A percentile compares a stretch with the other conserved stretches of the same genome.
These are phyloP conservation scores for Antitrichia curtipendula DNA, from an alignment of 225 moss, liverwort and hornwort genomes.

Conservation along the genomic window DNA sequence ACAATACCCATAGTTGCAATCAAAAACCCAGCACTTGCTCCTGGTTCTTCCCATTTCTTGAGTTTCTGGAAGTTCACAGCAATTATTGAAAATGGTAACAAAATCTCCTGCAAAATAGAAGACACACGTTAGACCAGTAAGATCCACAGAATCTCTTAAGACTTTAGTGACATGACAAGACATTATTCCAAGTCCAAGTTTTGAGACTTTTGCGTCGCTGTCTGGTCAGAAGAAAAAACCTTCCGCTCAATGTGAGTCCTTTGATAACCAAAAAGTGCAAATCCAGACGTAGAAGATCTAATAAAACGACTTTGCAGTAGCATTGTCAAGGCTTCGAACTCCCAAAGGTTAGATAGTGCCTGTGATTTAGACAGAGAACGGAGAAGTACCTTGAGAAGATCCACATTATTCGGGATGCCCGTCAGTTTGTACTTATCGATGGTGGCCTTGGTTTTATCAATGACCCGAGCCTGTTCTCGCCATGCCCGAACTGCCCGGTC, in stretches of 20 bases:
- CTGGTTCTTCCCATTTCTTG: conserved; percentile 80
- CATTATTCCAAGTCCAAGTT: background rate
- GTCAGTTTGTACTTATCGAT: conserved; percentile 78
- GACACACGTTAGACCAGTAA: background rate
- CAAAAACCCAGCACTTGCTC: conserved; percentile 54
- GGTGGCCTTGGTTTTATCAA: conserved; percentile 77
- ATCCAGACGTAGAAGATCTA: background rate
- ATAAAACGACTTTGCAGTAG: background rate
- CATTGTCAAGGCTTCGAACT: background rate
- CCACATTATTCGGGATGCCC: conserved; percentile 79
- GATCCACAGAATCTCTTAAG: background rate
- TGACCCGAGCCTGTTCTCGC: conserved; percentile 48
- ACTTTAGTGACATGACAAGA: background rate
- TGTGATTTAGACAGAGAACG: background rate
- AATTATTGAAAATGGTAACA: conserved; percentile 63
- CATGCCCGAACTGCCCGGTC: conserved; percentile 71
- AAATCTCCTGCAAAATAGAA: conserved; percentile 52
- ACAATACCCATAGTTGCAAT: conserved; percentile 47
- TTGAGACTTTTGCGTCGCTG: background rate
- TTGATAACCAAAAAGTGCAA: background rate
- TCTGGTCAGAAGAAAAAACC: background rate
- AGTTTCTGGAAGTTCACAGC: conserved; percentile 54
- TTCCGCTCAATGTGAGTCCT: background rate
- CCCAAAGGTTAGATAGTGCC: background rate
- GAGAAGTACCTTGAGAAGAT: conserved; percentile 73